Base-by-base conservation (phyloP, 2,329 filamentous ascomycete species). In the Diaporthe vexans region DNA sequence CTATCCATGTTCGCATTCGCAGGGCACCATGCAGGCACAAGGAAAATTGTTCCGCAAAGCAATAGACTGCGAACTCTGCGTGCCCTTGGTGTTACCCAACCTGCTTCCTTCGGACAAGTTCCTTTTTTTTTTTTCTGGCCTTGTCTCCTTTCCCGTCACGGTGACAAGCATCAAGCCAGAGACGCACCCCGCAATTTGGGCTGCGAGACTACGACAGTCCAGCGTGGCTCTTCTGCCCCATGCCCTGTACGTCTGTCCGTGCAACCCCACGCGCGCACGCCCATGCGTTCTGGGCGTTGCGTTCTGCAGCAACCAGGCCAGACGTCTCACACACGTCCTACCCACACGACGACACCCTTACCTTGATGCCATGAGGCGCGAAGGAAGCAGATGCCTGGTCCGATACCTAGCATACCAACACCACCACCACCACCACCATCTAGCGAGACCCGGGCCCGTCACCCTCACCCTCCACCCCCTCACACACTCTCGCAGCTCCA, bases 161-260 rank as follows among this genome's bases (percentile, higher is more conserved):
- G 59, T n/a, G 46, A 52, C 63, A 72, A 65, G 67, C 51, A 40
- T 26, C 63, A 67, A 65, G 67, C 58, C 46, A 67, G 54, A 63
- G 69, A 75, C 51, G 73, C 73, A 75, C 73, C 73, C 73, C 73
- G 73, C 73, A 68, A 73, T 63, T 52, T 63, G 33, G 51, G 57
- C 57, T 43, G 57, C 8, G n/a, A 46, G 57, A 35, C 63, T 54
- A 21, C 63, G 63, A 68, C 63, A 40, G 19, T 19, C 19, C 48
- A 24, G 33, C 63, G 46, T 68, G 63, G 63, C 63, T 54, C 19
- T 17, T 1, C 15, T 17, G 40, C 8, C 48, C 61, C 61, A 24
- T 52, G 29, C n/a, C 33, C 13, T 37, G 37, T 21, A 6, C 15
- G 40, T 43, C 40, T 43, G 40, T 43, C 21, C 35, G 46, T 63